Conservation (phyloP, 2,329 filamentous ascomycete genomes). For the Apiospora marii region DNA sequence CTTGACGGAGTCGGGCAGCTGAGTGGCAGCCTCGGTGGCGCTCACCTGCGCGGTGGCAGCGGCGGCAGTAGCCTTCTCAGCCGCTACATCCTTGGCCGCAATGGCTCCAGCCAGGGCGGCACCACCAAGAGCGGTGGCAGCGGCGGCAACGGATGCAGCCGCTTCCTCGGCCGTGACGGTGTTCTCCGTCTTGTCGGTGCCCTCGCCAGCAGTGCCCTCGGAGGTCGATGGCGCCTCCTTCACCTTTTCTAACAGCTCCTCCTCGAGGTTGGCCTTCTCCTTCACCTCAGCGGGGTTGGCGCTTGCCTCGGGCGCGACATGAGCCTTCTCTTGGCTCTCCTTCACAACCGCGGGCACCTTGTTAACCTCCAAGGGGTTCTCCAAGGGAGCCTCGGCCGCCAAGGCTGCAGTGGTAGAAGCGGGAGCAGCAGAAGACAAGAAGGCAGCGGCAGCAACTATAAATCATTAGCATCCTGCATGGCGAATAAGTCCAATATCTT, state of each 20-base stretch:
- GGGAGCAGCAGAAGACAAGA: constrained; percentile 51
- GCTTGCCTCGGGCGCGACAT: constrained; percentile 72
- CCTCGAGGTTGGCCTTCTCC: constrained; percentile 76
- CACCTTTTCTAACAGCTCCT: constrained; percentile 74
- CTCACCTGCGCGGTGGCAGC: constrained; percentile 41
- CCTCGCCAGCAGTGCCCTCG: constrained; percentile 60
- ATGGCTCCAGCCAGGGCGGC: constrained; percentile 46
- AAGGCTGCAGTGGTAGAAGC: constrained; percentile 50
- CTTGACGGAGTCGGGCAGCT: constrained; percentile 63
- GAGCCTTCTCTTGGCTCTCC: constrained; percentile 74
- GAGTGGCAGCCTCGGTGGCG: constrained; percentile 45
- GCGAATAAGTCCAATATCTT: constrained; percentile 26
- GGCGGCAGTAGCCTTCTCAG: constrained; percentile 50
- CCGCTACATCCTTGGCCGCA: constrained; percentile 49
- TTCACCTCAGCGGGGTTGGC: constrained; percentile 69
- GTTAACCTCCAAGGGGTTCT: constrained; percentile 36
- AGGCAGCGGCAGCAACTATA: constrained; percentile 23
- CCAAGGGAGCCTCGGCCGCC: constrained; percentile 52
- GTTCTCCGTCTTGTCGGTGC: constrained; percentile 61
- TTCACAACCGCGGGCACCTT: constrained; percentile 70
- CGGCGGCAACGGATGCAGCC: constrained; percentile 51
- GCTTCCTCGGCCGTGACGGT: constrained; percentile 51
- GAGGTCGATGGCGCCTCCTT: constrained; percentile 65
- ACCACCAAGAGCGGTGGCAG: constrained; percentile 49
- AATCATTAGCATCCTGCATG: neutral